These are phyloP conservation scores for Eutrema japonicum DNA, from an alignment of 345 rosid species.

Conservation along the genomic window DNA sequence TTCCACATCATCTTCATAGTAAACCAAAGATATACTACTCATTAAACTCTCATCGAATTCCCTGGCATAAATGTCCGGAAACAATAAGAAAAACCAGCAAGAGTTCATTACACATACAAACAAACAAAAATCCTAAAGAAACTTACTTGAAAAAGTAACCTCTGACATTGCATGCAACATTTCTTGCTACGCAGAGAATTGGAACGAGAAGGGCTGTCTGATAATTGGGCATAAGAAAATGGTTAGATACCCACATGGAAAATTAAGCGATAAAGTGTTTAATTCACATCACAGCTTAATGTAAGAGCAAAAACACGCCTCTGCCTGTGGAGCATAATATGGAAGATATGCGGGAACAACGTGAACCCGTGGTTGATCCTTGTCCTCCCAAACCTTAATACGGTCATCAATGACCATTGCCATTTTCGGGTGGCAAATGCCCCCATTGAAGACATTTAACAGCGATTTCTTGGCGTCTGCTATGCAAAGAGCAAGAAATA, in stretches of 20 bases:
- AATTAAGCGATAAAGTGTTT: slow-evolving; percentile 7
- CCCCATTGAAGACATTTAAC: slow-evolving; percentile 82
- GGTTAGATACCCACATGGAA: slow-evolving; percentile 30
- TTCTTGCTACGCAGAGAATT: slow-evolving; percentile 92
- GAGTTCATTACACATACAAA: slow-evolving; percentile 36
- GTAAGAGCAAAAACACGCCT: slow-evolving; percentile 55
- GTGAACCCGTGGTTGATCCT: slow-evolving; percentile 98
- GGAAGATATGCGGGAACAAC: slow-evolving; percentile 93
- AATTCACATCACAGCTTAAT: slow-evolving; percentile 19
- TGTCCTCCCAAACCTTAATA: slow-evolving; percentile 95
- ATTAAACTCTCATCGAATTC: slow-evolving; percentile 94
- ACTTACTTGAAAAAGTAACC: slow-evolving; percentile 96
- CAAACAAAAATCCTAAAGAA: slow-evolving; percentile 15
- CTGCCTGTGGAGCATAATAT: slow-evolving; percentile 98
- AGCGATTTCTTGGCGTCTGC: slow-evolving; percentile 86
- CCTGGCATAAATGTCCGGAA: slow-evolving; percentile 48
- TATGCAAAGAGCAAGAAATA: slow-evolving; percentile 28
- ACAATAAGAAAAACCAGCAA: slow-evolving; percentile 28
- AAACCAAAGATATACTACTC: slow-evolving; percentile 73
- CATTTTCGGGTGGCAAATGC: slow-evolving; percentile 95
- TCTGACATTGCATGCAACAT: slow-evolving; percentile 99
- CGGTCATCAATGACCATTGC: slow-evolving; percentile 99
- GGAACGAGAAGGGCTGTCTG: slow-evolving; percentile 89
- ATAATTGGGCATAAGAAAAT: slow-evolving; percentile 28
- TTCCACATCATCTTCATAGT: slow-evolving; percentile 81